Base-by-base conservation (phyloP, 2,329 filamentous ascomycete species). In the Pseudocercospora vitis region DNA sequence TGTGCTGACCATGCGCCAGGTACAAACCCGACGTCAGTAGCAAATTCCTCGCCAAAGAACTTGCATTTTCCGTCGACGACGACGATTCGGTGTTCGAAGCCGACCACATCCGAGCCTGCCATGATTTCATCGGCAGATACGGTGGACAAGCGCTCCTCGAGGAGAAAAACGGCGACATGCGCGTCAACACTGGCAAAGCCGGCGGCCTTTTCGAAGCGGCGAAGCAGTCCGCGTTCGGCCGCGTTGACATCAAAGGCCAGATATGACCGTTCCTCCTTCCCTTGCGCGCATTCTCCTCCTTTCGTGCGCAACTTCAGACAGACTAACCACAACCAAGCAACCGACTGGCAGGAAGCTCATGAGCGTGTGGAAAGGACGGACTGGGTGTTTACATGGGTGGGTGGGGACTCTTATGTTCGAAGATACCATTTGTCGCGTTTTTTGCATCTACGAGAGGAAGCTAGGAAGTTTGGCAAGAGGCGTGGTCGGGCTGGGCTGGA, bases 241-340 rank as follows among this genome's bases (percentile, higher is more conserved):
- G 85, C 70, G 87, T 97, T 78, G 91, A 97, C 76, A 95, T 97
- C 78, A 96, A 97, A 77, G 91, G 92, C 68, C 92, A 97, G 76
- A 95, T 96, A 69, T 94, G 77, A 58, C 45, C 28, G 7, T 24
- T 14, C 31, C 42, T 23, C 42, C 29, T 42, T 37, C 32, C 21
- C 26, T 29, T 31, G 39, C 42, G 21, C 29, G 35, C 31, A 19
- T 32, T 24, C 12, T 42, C 35, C 23, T 39, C 37, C 33, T 23
- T 51, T 39, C n/a, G 42, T 45, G 42, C 42, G 23, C 42, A n/a
- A n/a, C 16, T 45, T 28, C 12, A 14, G 14, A 31, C 16, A 14
- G 2, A 45, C 42, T 45, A 31, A 45, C 42, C 42, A 8, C 42
- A 45, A 7, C 12, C 23, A 24, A 18, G 35, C 12, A 16, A 18